Evolutionary conservation across 108 stramenopile species (phyloP).

Genomic region (Parmales sp.): DNA sequence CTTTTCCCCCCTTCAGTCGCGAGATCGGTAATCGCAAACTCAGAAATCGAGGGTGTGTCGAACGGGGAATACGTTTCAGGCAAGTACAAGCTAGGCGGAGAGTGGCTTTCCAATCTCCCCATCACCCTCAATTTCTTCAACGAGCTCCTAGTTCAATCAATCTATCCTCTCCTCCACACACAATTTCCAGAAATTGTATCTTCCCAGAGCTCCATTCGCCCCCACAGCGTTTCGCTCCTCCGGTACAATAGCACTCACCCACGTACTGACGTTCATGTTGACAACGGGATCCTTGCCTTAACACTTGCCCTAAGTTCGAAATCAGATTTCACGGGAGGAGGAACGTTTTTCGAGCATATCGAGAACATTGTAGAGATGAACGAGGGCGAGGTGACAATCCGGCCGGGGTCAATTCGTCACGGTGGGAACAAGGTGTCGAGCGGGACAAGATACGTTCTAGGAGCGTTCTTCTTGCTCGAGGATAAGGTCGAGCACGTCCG

Average conservation of each 20-base stretch:
- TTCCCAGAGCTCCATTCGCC: conserved; percentile 36
- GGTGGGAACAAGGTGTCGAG: conserved; percentile 42
- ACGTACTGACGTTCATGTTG: conserved; percentile 53
- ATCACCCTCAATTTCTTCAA: conserved; percentile 48
- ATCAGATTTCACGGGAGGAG: conserved; percentile 40
- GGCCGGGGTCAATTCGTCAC: conserved; percentile 51
- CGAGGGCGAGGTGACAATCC: conserved; percentile 48
- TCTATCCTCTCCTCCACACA: conserved; percentile 39
- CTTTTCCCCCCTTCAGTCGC: conserved; percentile 39
- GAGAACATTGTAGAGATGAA: conserved; percentile 43
- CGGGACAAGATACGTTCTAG: conserved; percentile 45
- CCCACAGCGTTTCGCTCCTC: conserved; percentile 46
- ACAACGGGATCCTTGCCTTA: conserved; percentile 56
- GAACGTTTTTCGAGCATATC: conserved; percentile 55
- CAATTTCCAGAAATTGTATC: conserved; percentile 47
- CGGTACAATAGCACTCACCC: conserved; percentile 57
- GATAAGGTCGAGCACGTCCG: conserved; percentile 55
- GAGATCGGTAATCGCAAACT: conserved; percentile 23
- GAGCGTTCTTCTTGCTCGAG: conserved; percentile 47
- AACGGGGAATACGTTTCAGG: conserved; percentile 50
- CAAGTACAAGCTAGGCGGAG: conserved; percentile 55
- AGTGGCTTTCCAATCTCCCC: conserved; percentile 49
- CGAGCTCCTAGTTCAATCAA: conserved; percentile 19
- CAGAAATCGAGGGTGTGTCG: conserved; percentile 41
- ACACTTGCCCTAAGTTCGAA: conserved; percentile 44